Evolutionary conservation across 2,329 filamentous ascomycete species (phyloP), one percentile per base, ranked within the genome.

Genomic region (Monosporascus sp.): DNA sequence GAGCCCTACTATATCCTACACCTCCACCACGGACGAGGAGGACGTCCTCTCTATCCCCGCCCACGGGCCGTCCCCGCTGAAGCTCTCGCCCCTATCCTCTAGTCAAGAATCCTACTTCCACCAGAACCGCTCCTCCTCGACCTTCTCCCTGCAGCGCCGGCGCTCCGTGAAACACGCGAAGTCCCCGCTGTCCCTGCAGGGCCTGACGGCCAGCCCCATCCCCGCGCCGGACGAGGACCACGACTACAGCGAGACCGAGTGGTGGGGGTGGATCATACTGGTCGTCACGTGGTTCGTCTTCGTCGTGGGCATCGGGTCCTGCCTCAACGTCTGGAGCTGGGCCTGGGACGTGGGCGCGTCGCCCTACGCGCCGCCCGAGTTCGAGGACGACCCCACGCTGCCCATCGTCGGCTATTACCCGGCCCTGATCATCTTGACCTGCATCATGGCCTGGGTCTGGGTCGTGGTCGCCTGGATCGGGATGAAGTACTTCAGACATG

Each of bases 401-500:
- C 94, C 94, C 3, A 96, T 99, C 64, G 89, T 95, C 11, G 94
- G 95, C 9, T 99, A 99, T 71, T 99, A 99, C 72, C 94, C 94
- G 24, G 90, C 92, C 11, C 75, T 99, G 64, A 89, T 97, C 59
- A 94, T 97, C 54, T 75, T 97, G 60, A 97, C 93, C 3, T 87
- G 86, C 47, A 89, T 99, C 27, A 97, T 99, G 89, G 91, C 92
- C 18, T 99, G 94, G 94, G 90, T 97, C 6, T 99, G 94, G 94
- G 94, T 97, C 18, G 84, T 96, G 14, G 86, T 95, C 53, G 94
- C 95, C 11, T 99, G 94, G 94, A 87, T 97, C 48, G 94, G 94
- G 24, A 97, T 99, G 93, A 99, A 99, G 70, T 97, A 97, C 71
- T 99, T 99, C 68, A 85, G 92, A 62, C 94, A 99, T 76, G 93